These are phyloP conservation scores for Hansenula sp. DNA, from an alignment of 1,139 yeast genomes.

Conservation along the genomic window DNA sequence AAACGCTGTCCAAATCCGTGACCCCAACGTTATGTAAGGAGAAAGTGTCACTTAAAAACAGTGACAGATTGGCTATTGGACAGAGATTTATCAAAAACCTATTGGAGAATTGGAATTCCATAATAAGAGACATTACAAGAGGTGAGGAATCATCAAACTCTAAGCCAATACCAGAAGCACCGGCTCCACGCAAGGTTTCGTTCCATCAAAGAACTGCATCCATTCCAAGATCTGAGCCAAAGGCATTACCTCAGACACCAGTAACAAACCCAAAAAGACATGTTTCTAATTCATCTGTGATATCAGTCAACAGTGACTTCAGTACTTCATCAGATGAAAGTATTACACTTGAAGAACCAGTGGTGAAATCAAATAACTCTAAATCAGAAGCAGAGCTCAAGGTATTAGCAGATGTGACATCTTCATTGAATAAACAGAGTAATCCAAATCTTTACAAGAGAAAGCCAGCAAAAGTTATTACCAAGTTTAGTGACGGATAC, in stretches of 20 bases:
- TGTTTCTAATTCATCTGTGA: conserved; percentile 1
- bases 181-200: conserved; percentile 3
- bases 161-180: not conserved
- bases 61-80: conserved; percentile 44
- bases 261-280: not conserved
- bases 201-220: not conserved
- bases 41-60: conserved; percentile 38
- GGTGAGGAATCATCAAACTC: too few relatives aligned
- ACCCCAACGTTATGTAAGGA: conserved; percentile 52
- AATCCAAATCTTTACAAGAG: conserved; percentile 1
- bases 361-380: not conserved
- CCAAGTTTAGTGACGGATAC: conserved; percentile 22
- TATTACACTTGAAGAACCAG: not conserved
- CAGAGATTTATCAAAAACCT: conserved; percentile 46
- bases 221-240: conserved; percentile 1
- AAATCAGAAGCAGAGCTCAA: conserved; percentile 2
- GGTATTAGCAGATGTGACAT: conserved; percentile 18
- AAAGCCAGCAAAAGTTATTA: conserved; percentile 5
- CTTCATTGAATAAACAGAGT: conserved; percentile 14
- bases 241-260: conserved; percentile 3
- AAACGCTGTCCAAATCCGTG: conserved; percentile 43
- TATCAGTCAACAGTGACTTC: conserved; percentile 1
- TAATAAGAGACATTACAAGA: conserved; percentile 4
- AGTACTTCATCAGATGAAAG: not conserved
- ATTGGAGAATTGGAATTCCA: conserved; percentile 39